Base-by-base conservation (phyloP, 768 basidiomycete species). In the Tephrocybe sp. region DNA sequence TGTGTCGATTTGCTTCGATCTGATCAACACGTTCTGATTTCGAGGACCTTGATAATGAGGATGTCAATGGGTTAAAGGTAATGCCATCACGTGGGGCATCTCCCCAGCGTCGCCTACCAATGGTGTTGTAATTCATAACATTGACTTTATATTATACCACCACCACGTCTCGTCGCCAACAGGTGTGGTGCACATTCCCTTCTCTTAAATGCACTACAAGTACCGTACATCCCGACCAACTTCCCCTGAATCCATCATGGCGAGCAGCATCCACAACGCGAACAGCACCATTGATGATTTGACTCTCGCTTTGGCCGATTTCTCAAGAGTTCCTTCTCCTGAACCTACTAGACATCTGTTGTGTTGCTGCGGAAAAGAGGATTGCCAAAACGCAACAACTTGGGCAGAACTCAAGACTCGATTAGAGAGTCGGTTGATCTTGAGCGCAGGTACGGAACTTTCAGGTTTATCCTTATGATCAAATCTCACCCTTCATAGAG, bases 371-470 rank as follows among this genome's bases (percentile, higher is more conserved):
- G 77, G 76, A 21, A 70, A 66, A 46, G 83, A 84, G 39, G 78
- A 82, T 3, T 91, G 88, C 62, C 81, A 86, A 58, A 78, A 84
- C 42, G 72, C 80, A 37, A 78, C 71, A 66, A 69, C 78, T 8
- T 91, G 91, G 85, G 54, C 79, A 17, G 74, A 73, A 30, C 71
- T 82, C 46, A 90, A 86, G 71, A 74, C 81, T 41, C 82, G 80
- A 65, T 68, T 96, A 21, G 90, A 93, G 70, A 84, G 78, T 53
- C 74, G 89, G 50, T 73, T 97, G 55, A 81, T 86, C 50, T 75
- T 96, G 49, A 92, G 92, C 65, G 93, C 91, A 62, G 92, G 93
- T 94, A 62, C 61, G 87, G 75, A 24, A 33, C n/a, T 23, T 44
- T 50, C 28, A 17, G 32, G 30, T 40, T 41, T 38, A 37, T 10